Evolutionary conservation across 2,329 filamentous ascomycete species (phyloP).

Genomic region (Knufia petricola): DNA sequence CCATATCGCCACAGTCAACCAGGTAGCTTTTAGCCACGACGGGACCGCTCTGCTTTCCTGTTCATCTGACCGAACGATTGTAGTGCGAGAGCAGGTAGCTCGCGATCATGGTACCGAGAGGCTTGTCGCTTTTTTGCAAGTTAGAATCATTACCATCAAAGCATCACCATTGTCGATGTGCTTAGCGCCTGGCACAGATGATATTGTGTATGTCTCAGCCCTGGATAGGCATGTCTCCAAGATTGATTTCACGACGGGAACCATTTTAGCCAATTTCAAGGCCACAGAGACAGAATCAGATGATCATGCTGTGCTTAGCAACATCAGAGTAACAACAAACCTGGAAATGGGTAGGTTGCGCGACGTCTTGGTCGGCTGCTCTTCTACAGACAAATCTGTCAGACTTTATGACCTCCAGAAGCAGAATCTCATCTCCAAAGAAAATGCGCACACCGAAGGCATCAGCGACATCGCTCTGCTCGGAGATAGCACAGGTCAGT

Average conservation of each 20-base stretch:
- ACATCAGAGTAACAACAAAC: constrained; percentile 52
- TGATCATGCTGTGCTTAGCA: constrained; percentile 76
- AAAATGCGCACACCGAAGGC: constrained; percentile 92
- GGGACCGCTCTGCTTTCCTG: constrained; percentile 68
- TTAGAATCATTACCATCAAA: constrained; percentile 70
- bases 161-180: constrained; percentile 79
- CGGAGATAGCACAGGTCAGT: constrained; percentile 41
- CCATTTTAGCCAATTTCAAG: constrained; percentile 65
- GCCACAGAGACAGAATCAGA: constrained; percentile 68
- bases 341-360: constrained; percentile 31
- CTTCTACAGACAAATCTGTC: constrained; percentile 91
- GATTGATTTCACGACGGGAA: constrained; percentile 57
- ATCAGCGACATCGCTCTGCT: constrained; percentile 76
- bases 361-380: constrained; percentile 72
- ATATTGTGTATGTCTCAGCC: constrained; percentile 49
- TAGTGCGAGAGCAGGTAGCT: constrained; percentile 67
- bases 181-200: constrained; percentile 52
- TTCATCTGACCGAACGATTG: constrained; percentile 77
- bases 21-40: constrained; percentile 64
- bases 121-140: constrained; percentile 65
- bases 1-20: constrained; percentile 76
- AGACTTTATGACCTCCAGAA: constrained; percentile 73
- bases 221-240: constrained; percentile 53
- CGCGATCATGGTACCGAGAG: constrained; percentile 44
- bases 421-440: constrained; percentile 69